Conservation (phyloP, 176 grass and related monocot genomes). For the Avena atlantica region DNA sequence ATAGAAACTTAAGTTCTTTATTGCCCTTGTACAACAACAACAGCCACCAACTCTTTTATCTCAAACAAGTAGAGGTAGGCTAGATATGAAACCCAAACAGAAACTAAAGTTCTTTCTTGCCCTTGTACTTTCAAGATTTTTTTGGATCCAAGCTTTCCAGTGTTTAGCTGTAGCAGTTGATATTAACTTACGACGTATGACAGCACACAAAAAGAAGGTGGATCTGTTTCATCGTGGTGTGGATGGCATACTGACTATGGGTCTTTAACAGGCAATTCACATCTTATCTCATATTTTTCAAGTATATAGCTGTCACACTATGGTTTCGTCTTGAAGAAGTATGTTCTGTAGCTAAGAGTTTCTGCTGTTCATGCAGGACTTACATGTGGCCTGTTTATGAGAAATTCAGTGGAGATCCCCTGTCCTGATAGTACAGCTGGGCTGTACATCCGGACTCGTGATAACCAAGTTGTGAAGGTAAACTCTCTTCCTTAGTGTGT, state of each 20-base stretch:
- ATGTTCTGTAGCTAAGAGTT: constrained; percentile 33
- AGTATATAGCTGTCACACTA: neutral
- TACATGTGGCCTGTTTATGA: constrained; percentile 89
- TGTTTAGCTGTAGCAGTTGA: neutral
- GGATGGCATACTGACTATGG: constrained; percentile 96
- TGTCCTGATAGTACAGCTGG: constrained; percentile 94
- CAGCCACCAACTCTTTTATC: too few species aligned
- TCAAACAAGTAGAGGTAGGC: too few species aligned
- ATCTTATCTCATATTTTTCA: neutral
- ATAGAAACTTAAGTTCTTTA: neutral
- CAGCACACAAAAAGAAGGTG: constrained; percentile 55
- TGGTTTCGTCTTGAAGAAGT: neutral
- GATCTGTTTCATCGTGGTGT: constrained; percentile 89
- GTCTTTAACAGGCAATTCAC: constrained; percentile 74
- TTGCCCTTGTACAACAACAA: too few species aligned
- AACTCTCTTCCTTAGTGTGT: too few species aligned
- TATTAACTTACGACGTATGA: constrained; percentile 23
- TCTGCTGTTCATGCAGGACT: constrained; percentile 62
- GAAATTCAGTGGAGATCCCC: constrained; percentile 65
- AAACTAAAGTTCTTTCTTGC: neutral
- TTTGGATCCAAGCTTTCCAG: neutral
- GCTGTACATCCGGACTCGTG: constrained; percentile 79
- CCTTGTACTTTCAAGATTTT: neutral
- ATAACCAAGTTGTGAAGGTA: constrained; percentile 53
- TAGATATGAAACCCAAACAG: too few species aligned